A percentile compares a stretch with the other conserved stretches of the same genome.
Evolutionary conservation across 305 asterid genomes (phyloP).

Genomic region (Withania somnifera): DNA sequence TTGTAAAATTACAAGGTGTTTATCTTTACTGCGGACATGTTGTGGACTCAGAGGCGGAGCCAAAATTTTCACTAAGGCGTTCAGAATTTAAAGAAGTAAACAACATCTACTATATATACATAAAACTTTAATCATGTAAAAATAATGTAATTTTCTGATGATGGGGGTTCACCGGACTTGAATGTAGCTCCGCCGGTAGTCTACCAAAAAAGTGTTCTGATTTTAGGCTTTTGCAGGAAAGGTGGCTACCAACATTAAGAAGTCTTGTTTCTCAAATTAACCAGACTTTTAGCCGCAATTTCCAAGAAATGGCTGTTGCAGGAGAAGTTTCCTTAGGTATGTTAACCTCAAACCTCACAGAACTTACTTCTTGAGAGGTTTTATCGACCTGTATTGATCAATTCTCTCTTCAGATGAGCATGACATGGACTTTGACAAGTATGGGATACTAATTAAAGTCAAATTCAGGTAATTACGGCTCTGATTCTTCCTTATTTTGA

Average conservation of each 20-base stretch:
- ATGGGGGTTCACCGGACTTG: too few relatives aligned
- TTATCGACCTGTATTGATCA: slow-evolving; percentile 11
- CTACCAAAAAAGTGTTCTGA: slow-evolving; percentile 1
- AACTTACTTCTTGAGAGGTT: slow-evolving; percentile 9
- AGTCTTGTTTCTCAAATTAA: slow-evolving; percentile 70
- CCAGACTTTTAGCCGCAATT: slow-evolving; percentile 76
- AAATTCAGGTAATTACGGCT: slow-evolving; percentile 64
- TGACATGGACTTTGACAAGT: slow-evolving; percentile 72
- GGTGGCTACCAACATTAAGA: slow-evolving; percentile 89
- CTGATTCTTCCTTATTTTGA: background rate
- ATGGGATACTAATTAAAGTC: slow-evolving; percentile 92
- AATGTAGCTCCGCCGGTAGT: too few relatives aligned
- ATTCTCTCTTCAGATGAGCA: slow-evolving; percentile 58
- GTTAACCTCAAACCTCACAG: background rate
- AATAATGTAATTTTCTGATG: too few relatives aligned
- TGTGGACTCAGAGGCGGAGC: too few relatives aligned
- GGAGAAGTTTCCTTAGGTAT: slow-evolving; percentile 94
- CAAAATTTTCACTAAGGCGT: too few relatives aligned
- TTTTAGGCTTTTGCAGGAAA: slow-evolving; percentile 44
- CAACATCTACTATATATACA: too few relatives aligned
- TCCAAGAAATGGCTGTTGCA: slow-evolving; percentile 99
- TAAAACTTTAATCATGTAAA: too few relatives aligned
- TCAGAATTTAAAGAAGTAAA: too few relatives aligned
- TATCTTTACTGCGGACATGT: background rate
- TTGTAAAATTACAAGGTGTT: background rate